phyloP scores from a whole-genome alignment of 768 basidiomycete genomes.

The Tricholoma matsutake region DNA sequence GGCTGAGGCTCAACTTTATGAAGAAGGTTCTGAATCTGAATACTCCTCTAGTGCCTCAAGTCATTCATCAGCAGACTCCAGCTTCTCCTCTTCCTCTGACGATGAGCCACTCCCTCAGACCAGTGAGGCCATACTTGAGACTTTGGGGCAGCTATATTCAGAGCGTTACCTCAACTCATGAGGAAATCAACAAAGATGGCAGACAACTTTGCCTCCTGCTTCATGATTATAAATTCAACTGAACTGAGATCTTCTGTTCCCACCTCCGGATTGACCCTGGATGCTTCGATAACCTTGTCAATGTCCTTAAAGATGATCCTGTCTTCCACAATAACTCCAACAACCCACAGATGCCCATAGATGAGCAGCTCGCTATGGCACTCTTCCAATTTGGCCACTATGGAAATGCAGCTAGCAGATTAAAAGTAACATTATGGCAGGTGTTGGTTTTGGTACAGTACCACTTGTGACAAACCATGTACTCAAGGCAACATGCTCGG shows the following conservation, averaged over 20 bases:
- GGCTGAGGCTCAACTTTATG: too few relatives aligned
- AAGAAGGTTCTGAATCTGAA: too few relatives aligned
- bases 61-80: too few relatives aligned
- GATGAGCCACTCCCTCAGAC: too few relatives aligned
- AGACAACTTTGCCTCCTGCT: conserved; percentile 7
- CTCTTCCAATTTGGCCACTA: conserved; percentile 36
- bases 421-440: conserved; percentile 32
- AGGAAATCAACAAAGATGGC: conserved; percentile 16
- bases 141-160: too few relatives aligned
- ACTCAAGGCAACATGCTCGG: conserved; percentile 21
- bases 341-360: conserved; percentile 24
- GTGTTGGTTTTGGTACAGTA: conserved; percentile 23
- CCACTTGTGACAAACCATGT: conserved; percentile 20
- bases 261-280: conserved; percentile 19
- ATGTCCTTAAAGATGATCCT: conserved; percentile 22
- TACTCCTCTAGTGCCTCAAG: too few relatives aligned
- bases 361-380: conserved; percentile 33
- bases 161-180: too few relatives aligned
- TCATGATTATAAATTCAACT: neutral
- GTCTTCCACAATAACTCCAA: neutral
- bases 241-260: conserved; percentile 11
- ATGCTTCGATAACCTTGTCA: conserved; percentile 20
- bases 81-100: too few relatives aligned
- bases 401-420: conserved; percentile 33
- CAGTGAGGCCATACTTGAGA: too few relatives aligned